A percentile compares a stretch with the other conserved stretches of the same genome.
Evolutionary conservation across 129 eudicot genomes (phyloP).

Genomic region (Mikania micrantha): DNA sequence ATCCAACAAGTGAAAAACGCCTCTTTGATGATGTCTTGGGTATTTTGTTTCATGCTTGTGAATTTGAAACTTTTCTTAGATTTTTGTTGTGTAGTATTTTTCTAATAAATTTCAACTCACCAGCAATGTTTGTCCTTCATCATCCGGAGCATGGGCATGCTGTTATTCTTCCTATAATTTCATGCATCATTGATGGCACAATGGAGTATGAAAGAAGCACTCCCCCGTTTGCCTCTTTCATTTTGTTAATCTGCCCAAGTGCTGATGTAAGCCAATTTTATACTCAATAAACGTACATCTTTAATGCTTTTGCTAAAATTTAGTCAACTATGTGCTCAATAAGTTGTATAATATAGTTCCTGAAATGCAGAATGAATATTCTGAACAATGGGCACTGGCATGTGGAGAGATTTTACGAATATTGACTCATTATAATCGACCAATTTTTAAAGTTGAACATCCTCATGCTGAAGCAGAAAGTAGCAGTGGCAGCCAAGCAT

Average conservation of each 20-base stretch:
- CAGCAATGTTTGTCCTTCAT: conserved; percentile 95
- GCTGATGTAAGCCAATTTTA: conserved; percentile 49
- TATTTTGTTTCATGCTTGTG: conserved; percentile 19
- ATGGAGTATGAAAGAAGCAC: conserved; percentile 64
- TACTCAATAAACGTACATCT: background rate
- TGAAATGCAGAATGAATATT: conserved; percentile 68
- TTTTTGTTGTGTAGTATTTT: background rate
- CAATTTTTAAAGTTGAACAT: conserved; percentile 71
- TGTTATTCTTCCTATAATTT: conserved; percentile 85
- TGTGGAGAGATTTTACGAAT: conserved; percentile 93
- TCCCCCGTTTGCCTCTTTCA: conserved; percentile 90
- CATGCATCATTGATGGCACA: conserved; percentile 80
- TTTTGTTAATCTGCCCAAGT: conserved; percentile 73
- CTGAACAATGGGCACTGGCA: conserved; percentile 98
- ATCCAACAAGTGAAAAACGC: conserved; percentile 66
- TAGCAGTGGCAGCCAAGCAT: conserved; percentile 60
- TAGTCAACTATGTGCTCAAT: conserved; percentile 7
- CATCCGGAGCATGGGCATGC: conserved; percentile 99
- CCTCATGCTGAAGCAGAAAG: conserved; percentile 51
- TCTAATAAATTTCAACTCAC: conserved; percentile 1
- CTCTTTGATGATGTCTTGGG: conserved; percentile 90
- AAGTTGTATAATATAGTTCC: conserved; percentile 2
- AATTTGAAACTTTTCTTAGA: background rate
- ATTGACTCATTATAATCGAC: conserved; percentile 90
- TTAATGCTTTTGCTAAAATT: background rate